A percentile compares a stretch with the other conserved stretches of the same genome.
These are phyloP conservation scores for Alternaria panax DNA, from an alignment of 2,329 filamentous ascomycete genomes.

Conservation along the genomic window DNA sequence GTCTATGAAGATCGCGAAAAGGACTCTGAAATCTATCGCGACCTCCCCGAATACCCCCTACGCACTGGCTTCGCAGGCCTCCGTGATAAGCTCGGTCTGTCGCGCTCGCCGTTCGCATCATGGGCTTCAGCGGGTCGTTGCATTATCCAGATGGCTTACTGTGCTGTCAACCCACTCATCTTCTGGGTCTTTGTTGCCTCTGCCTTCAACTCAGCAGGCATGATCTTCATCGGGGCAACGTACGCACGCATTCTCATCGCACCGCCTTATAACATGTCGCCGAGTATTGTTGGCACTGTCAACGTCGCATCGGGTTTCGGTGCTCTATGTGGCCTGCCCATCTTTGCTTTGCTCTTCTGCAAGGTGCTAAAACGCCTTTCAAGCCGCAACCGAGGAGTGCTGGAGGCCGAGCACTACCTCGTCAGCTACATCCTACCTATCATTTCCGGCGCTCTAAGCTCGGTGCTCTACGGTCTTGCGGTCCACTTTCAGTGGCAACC, in stretches of 20 bases:
- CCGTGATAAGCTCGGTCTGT: slow-evolving; percentile 28
- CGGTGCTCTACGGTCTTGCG: slow-evolving; percentile 36
- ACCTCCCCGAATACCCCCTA: slow-evolving; percentile 29
- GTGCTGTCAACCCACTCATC: slow-evolving; percentile 39
- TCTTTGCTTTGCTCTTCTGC: slow-evolving; percentile 16
- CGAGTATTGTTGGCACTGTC: slow-evolving; percentile 22
- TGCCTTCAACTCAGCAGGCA: slow-evolving; percentile 36
- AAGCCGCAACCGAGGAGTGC: slow-evolving; percentile 36
- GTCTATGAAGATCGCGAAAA: slow-evolving; percentile 48
- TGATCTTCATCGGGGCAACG: slow-evolving; percentile 42
- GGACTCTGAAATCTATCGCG: slow-evolving; percentile 34
- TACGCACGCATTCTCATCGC: slow-evolving; percentile 28
- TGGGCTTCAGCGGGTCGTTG: slow-evolving; percentile 36
- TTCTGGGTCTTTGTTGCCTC: slow-evolving; percentile 42
- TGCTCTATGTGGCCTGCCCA: slow-evolving; percentile 25
- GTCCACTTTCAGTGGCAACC: slow-evolving; percentile 25
- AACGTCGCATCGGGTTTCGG: slow-evolving; percentile 32
- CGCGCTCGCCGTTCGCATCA: slow-evolving; percentile 32
- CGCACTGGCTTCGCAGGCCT: slow-evolving; percentile 15
- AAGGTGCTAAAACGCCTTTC: slow-evolving; percentile 29
- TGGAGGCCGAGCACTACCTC: slow-evolving; percentile 45
- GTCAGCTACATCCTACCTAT: slow-evolving; percentile 38
- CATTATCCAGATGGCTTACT: slow-evolving; percentile 40
- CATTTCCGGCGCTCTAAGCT: slow-evolving; percentile 30
- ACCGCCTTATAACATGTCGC: slow-evolving; percentile 34